A percentile compares a stretch with the other conserved stretches of the same genome.
phyloP scores from a whole-genome alignment of 352 stramenopile species.

The Pythium chondricola region DNA sequence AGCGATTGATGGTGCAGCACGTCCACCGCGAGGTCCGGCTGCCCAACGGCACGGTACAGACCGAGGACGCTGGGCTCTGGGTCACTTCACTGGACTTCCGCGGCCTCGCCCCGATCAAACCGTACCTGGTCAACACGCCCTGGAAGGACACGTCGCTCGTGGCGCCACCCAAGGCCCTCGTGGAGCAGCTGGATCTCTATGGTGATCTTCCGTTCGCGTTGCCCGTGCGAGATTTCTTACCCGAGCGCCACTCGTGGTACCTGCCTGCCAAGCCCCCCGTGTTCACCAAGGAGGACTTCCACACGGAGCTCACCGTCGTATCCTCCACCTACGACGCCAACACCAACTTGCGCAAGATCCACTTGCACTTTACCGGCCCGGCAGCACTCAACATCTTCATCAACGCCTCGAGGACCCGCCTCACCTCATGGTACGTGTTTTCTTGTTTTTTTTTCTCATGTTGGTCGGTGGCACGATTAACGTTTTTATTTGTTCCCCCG shows the following conservation, averaged over 20 bases:
- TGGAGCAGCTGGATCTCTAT: slow-evolving; percentile 55
- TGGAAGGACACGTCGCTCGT: slow-evolving; percentile 40
- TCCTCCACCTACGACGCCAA: slow-evolving; percentile 44
- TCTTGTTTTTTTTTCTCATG: background rate
- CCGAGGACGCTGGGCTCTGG: slow-evolving; percentile 62
- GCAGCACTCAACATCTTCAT: slow-evolving; percentile 73
- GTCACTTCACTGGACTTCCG: slow-evolving; percentile 69
- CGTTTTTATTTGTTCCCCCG: no score
- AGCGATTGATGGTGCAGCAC: slow-evolving; percentile 64
- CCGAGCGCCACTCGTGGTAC: slow-evolving; percentile 69
- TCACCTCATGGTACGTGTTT: slow-evolving; percentile 57
- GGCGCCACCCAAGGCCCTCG: slow-evolving; percentile 24
- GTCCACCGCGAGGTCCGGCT: slow-evolving; percentile 48
- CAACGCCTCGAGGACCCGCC: slow-evolving; percentile 54
- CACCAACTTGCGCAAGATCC: slow-evolving; percentile 51
- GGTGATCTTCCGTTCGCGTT: slow-evolving; percentile 63
- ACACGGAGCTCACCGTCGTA: slow-evolving; percentile 35
- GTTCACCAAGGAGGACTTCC: slow-evolving; percentile 5
- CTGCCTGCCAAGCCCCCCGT: slow-evolving; percentile 28
- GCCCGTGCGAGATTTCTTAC: slow-evolving; percentile 57
- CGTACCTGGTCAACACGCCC: slow-evolving; percentile 35
- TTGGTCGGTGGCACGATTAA: no score
- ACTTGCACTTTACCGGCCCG: slow-evolving; percentile 59
- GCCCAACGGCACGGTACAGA: slow-evolving; percentile 33
- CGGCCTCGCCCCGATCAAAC: slow-evolving; percentile 39